phyloP scores from a whole-genome alignment of 2,329 filamentous ascomycete species.

The Colletotrichum sp. region DNA sequence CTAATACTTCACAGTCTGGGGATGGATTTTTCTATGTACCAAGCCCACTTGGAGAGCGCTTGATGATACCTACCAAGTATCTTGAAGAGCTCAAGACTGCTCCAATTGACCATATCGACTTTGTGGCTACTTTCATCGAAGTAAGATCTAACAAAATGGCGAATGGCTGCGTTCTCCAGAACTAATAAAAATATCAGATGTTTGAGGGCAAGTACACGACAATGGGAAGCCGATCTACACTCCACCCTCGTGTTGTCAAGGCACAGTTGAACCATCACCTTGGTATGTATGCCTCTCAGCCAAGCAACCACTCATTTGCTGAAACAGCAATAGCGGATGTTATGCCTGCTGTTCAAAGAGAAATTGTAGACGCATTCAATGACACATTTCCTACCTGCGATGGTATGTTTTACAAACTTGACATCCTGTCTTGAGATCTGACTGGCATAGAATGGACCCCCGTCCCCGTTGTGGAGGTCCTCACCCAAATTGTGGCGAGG shows the following conservation, averaged over 20 bases:
- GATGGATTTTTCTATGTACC: constrained; percentile 27
- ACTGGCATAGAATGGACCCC: constrained; percentile 25
- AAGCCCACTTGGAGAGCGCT: constrained; percentile 28
- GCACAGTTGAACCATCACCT: constrained; percentile 26
- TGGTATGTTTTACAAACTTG: not conserved
- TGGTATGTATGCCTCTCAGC: not conserved
- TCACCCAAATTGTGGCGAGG: constrained; percentile 31
- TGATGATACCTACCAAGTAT: constrained; percentile 31
- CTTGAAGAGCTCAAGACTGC: constrained; percentile 30
- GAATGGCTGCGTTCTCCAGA: not conserved
- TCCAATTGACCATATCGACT: constrained; percentile 29
- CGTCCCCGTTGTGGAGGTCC: constrained; percentile 24
- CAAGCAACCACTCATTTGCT: not conserved
- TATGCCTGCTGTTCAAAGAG: not conserved
- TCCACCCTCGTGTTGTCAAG: constrained; percentile 30
- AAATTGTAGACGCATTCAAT: not conserved
- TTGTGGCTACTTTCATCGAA: constrained; percentile 29
- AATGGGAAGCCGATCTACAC: constrained; percentile 29
- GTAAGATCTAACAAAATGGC: not conserved
- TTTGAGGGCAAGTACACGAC: constrained; percentile 36
- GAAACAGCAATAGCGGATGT: not conserved
- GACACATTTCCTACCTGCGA: not conserved
- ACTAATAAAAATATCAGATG: constrained; percentile 18
- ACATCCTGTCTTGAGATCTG: not conserved
- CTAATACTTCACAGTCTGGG: not conserved